Evolutionary conservation across 2,329 filamentous ascomycete genomes (phyloP), one percentile per base, ranked within the genome.

Genomic region (Sporothrix brasiliensis): DNA sequence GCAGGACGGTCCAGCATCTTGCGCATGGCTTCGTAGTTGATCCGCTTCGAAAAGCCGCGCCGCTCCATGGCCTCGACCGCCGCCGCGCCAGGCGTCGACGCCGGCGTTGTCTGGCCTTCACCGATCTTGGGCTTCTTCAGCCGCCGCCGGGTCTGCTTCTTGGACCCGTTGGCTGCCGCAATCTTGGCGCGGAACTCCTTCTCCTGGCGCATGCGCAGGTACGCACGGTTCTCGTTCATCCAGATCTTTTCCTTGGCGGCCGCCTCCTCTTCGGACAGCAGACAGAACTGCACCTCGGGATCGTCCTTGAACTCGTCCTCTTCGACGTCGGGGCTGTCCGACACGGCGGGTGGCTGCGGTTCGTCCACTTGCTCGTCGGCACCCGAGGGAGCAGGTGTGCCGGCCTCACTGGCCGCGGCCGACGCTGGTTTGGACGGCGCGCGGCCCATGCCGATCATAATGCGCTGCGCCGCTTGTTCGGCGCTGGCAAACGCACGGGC

Each of bases 201-300:
- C 72, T 92, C 89, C 77, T 97, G 93, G 77, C 96, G 91, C 65
- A 89, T 87, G 10, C 94, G 91, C 52, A 99, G 84, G 87, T 94
- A 99, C 74, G 96, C 93, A 78, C 95, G 93, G 79, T 99, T 98
- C 77, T 94, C 90, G 72, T 94, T 94, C 56, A 97, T 89, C 95
- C 95, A 99, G 68, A 98, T 92, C 72, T 89, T 88, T 79, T 97
- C 94, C 79, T 97, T 98, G 77, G 93, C 88, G 47, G 87, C 87
- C 2, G 90, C 87, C 80, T 98, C 94, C 3, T 88, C 87, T 0
- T 89, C 86, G 0, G 86, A 87, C 5, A 98, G 84, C 49, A 93
- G 80, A 77, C 94, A 97, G 75, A 91, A 91, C 71, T 86, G 82
- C 5, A 99, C 93, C 79, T 99, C 95, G 0, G 89, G 91, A 73